Evolutionary conservation across 2,329 filamentous ascomycete genomes (phyloP).

Genomic region (Fusarium nygamai): DNA sequence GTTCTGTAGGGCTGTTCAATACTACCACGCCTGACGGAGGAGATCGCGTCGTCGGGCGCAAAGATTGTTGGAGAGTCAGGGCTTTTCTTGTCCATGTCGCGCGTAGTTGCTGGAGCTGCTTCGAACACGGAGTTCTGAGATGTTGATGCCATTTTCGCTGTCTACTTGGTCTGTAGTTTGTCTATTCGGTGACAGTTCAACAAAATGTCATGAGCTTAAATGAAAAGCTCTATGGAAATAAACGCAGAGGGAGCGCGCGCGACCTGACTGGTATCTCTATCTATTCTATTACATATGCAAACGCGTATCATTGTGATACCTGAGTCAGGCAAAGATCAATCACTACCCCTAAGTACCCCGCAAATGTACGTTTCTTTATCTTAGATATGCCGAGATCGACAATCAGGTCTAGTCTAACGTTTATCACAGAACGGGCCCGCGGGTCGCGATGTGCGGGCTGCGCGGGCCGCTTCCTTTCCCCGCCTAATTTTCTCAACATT

Average conservation of each 20-base stretch:
- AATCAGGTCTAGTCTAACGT: not conserved
- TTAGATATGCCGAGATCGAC: not conserved
- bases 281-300: not conserved
- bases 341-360: not conserved
- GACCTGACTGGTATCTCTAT: not conserved
- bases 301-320: not conserved
- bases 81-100: not conserved
- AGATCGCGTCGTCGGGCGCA: not conserved
- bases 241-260: not conserved
- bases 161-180: rapidly evolving
- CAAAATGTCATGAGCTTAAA: not conserved
- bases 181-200: not conserved
- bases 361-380: not conserved
- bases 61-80: rapidly evolving
- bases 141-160: not conserved
- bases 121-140: not conserved
- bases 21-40: not conserved
- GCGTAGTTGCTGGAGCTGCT: not conserved
- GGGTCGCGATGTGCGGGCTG: not conserved
- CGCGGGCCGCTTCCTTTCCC: not conserved
- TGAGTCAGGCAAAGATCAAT: not conserved
- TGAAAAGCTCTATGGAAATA: not conserved
- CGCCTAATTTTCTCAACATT: not conserved
- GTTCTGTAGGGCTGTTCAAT: not conserved
- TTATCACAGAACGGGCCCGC: not conserved